A percentile compares a stretch with the other conserved stretches of the same genome.
Conservation (phyloP, 345 rosid genomes). For the Corchorus capsularis region DNA sequence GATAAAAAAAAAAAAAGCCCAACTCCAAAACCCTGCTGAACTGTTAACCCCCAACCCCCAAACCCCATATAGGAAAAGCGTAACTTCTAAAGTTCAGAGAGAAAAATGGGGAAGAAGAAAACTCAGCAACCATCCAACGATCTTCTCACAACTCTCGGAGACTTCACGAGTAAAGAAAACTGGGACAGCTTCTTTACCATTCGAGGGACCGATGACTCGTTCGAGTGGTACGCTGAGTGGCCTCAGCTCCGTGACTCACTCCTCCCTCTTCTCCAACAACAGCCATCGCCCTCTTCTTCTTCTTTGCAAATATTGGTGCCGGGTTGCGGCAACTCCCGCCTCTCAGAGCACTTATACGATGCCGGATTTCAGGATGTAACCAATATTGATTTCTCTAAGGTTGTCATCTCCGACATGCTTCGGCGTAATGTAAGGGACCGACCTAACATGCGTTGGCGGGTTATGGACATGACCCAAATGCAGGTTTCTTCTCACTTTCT, state of each 20-base stretch:
- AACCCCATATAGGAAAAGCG: slow-evolving; percentile 16
- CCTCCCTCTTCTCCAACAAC: slow-evolving; percentile 46
- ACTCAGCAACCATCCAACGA: slow-evolving; percentile 35
- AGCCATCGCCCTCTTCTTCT: slow-evolving; percentile 20
- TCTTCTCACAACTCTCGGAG: slow-evolving; percentile 64
- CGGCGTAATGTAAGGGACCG: slow-evolving; percentile 78
- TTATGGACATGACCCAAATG: slow-evolving; percentile 88
- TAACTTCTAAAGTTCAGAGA: not conserved
- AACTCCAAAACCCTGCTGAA: not conserved
- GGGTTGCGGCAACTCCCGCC: slow-evolving; percentile 85
- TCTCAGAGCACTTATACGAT: slow-evolving; percentile 86
- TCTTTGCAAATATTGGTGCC: slow-evolving; percentile 77
- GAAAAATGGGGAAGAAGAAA: slow-evolving; percentile 65
- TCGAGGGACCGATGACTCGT: slow-evolving; percentile 75
- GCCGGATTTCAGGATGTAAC: slow-evolving; percentile 69
- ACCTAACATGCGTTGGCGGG: slow-evolving; percentile 84
- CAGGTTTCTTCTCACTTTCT: slow-evolving; percentile 43
- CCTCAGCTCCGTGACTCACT: slow-evolving; percentile 67
- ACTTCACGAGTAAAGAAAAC: slow-evolving; percentile 95
- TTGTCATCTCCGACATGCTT: slow-evolving; percentile 86
- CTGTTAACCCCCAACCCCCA: not conserved
- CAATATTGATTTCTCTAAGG: slow-evolving; percentile 86
- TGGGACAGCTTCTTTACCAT: slow-evolving; percentile 93
- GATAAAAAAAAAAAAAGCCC: too few species aligned
- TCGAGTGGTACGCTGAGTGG: slow-evolving; percentile 99